A percentile compares a stretch with the other conserved stretches of the same genome.
phyloP scores from a whole-genome alignment of 805 yeast species.

The Pichia deserticola region DNA sequence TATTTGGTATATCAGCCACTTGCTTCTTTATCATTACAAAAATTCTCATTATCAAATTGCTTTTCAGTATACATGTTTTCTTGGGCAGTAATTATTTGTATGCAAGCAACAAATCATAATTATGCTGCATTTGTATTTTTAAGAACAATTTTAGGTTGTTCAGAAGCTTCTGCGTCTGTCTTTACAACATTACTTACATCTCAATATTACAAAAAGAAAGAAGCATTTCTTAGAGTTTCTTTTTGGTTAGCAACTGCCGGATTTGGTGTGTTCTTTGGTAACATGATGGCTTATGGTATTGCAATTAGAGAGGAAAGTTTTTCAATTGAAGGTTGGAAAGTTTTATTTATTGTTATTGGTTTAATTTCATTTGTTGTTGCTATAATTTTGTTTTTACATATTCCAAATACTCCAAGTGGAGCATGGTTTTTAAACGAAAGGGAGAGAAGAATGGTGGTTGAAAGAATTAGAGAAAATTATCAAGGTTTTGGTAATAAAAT shows the following conservation, averaged over 20 bases:
- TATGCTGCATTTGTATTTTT: conserved; percentile 40
- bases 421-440: conserved; percentile 31
- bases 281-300: conserved; percentile 27
- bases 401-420: conserved; percentile 29
- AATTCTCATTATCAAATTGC: conserved; percentile 38
- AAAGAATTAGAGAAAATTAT: conserved; percentile 27
- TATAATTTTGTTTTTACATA: conserved; percentile 19
- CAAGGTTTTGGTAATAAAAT: conserved; percentile 29
- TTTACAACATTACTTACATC: conserved; percentile 17
- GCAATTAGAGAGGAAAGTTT: conserved; percentile 20
- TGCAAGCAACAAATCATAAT: conserved; percentile 38
- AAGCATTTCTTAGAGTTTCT: conserved; percentile 26
- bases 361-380: conserved; percentile 29
- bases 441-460: conserved; percentile 30
- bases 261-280: conserved; percentile 26
- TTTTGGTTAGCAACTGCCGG: conserved; percentile 27
- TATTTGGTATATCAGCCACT: conserved; percentile 49
- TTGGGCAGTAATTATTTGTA: conserved; percentile 44
- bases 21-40: conserved; percentile 39
- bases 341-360: conserved; percentile 29
- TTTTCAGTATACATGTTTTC: conserved; percentile 15
- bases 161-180: conserved; percentile 30
- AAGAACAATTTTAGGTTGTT: conserved; percentile 43
- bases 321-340: conserved; percentile 25
- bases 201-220: conserved; percentile 28